A percentile compares a stretch with the other conserved stretches of the same genome.
These are phyloP conservation scores for Aspergillus persii DNA, from an alignment of 2,329 filamentous ascomycete genomes.

Conservation along the genomic window DNA sequence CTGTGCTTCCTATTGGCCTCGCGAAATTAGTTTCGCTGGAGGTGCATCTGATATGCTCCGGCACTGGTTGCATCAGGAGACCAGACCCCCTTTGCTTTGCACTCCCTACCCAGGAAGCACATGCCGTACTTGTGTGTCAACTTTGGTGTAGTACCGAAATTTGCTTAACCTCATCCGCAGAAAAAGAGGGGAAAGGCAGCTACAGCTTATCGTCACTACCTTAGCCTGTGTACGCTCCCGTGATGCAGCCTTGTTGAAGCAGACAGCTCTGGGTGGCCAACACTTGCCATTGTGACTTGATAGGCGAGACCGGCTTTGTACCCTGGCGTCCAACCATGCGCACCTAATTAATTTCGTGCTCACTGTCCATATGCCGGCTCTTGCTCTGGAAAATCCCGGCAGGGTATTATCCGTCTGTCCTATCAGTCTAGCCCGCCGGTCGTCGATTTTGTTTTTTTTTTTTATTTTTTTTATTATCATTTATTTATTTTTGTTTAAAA, in stretches of 20 bases:
- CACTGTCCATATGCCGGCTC: background rate
- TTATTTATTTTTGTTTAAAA: background rate
- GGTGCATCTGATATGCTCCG: background rate
- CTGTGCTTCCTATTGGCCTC: background rate
- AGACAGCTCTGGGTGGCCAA: background rate
- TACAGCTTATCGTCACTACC: conserved; percentile 8
- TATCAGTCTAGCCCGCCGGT: conserved; percentile 1
- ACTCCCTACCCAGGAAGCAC: conserved; percentile 2
- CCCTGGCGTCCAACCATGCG: conserved; percentile 9
- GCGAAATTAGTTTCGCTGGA: background rate
- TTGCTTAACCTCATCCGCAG: background rate
- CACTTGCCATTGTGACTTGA: background rate
- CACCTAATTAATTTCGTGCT: conserved; percentile 3
- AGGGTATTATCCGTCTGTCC: conserved; percentile 1
- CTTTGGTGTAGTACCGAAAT: conserved; percentile 3
- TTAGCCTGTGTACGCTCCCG: background rate
- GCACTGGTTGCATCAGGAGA: conserved; percentile 7
- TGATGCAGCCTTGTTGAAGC: background rate
- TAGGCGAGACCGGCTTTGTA: conserved; percentile 1
- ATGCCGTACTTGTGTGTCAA: conserved; percentile 4
- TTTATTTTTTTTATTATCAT: too few relatives aligned
- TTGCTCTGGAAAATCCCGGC: conserved; percentile 12
- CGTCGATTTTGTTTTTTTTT: background rate
- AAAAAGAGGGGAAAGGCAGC: background rate
- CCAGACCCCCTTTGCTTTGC: background rate